Evolutionary conservation across 257 asterid species (phyloP), one percentile per base, ranked within the genome.

Genomic region (Galeopsis tetrahit): DNA sequence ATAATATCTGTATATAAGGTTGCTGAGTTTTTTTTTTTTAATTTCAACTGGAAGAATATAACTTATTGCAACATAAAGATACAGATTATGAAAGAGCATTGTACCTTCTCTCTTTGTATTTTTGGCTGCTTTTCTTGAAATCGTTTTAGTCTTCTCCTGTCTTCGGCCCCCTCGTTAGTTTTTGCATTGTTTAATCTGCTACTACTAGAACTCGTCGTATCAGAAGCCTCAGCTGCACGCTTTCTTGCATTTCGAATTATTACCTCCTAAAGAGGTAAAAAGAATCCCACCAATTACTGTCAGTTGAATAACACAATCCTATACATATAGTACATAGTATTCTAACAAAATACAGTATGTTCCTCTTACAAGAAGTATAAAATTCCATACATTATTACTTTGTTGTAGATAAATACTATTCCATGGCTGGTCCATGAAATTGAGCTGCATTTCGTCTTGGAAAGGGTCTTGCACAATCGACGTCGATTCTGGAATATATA

Each of bases 191-290:
- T 10, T 71, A 60, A 59, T 32, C 36, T 55, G 35, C 48, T 10
- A 21, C 40, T n/a, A 63, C 32, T 40, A 17, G 35, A 63, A 63
- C 9, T 67, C 17, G 21, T 75, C 42, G 17, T 21, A 34, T 58
- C 76, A 40, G 78, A 46, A 71, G 53, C 73, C 59, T 66, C 83
- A 10, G 56, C 17, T 35, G 79, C 53, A 42, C 79, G 73, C 71
- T 80, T 81, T 78, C 73, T 77, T 66, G 80, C 34, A 31, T 56
- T 74, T 69, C 60, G 62, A 28, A 36, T 13, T n/a, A 15, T 55
- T 44, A 66, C 17, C 52, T 56, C 71, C 75, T 73, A 46, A 28
- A 58, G 13, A 35, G 60, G 59, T 21, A 17, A 34, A 7, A 15
- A 15, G 38, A 65, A 64, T 43, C 52, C 4, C 66, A 17, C 13